phyloP scores from a whole-genome alignment of 768 basidiomycete genomes.

The Trametes cubensis region DNA sequence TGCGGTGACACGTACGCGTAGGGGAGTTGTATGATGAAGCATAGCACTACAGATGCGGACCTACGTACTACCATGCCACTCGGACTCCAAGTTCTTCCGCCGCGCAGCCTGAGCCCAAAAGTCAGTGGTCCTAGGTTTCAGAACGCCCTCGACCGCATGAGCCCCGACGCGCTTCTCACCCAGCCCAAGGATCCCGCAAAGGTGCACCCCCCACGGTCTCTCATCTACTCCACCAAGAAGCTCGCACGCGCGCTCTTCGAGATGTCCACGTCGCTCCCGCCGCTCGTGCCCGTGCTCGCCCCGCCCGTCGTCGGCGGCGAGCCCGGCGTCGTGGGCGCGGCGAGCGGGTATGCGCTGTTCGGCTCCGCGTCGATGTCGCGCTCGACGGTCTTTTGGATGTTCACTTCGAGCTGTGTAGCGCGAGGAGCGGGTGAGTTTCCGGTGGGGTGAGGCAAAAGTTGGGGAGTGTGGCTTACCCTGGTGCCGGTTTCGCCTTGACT shows the following conservation, averaged over 20 bases:
- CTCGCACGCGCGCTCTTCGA: background rate
- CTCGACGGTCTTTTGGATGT: constrained; percentile 33
- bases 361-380: constrained; percentile 26
- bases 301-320: background rate
- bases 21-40: too few relatives aligned
- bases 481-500: constrained; percentile 14
- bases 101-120: too few relatives aligned
- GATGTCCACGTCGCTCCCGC: background rate
- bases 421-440: background rate
- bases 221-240: background rate
- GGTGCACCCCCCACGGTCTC: too few relatives aligned
- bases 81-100: too few relatives aligned
- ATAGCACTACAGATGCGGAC: too few relatives aligned
- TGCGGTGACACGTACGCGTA: too few relatives aligned
- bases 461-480: background rate
- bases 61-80: too few relatives aligned
- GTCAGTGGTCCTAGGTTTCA: too few relatives aligned
- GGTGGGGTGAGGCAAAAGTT: too few relatives aligned
- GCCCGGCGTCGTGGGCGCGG: background rate
- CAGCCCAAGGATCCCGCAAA: too few relatives aligned
- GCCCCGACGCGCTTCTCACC: background rate
- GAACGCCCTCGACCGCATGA: background rate
- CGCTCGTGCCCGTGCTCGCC: background rate
- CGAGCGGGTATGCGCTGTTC: constrained; percentile 10
- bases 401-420: constrained; percentile 29